A percentile compares a stretch with the other conserved stretches of the same genome.
phyloP scores from a whole-genome alignment of 306 rosid genomes.

The Mimosa bimucronata region DNA sequence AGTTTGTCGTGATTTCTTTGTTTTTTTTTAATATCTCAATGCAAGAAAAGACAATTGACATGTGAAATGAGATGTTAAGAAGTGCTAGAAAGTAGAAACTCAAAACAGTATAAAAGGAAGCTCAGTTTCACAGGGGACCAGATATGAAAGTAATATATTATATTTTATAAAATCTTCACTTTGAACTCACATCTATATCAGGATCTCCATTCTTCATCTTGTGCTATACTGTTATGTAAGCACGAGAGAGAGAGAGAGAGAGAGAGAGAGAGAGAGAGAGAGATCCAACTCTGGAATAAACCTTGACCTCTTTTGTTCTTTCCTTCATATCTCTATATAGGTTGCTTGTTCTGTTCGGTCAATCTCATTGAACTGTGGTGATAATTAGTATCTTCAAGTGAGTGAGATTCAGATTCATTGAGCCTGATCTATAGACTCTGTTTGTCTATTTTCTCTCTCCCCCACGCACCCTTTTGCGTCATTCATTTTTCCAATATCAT shows the following conservation, averaged over 20 bases:
- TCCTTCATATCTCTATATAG: background rate
- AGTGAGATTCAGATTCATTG: conserved; percentile 17
- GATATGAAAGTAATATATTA: background rate
- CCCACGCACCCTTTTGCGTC: background rate
- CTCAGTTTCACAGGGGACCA: background rate
- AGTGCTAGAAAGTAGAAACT: background rate
- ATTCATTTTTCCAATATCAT: background rate
- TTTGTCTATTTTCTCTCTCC: background rate
- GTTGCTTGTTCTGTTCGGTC: background rate
- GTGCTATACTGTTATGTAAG: background rate
- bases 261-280: background rate
- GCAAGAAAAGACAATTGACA: conserved; percentile 2
- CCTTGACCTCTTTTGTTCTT: background rate
- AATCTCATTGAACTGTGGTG: conserved; percentile 5
- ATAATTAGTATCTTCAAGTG: conserved; percentile 25
- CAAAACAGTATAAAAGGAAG: conserved; percentile 5
- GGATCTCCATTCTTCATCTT: background rate
- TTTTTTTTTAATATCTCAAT: conserved; percentile 12
- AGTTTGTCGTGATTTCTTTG: conserved; percentile 14
- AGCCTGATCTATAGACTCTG: background rate
- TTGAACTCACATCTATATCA: too few relatives aligned
- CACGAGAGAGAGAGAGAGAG: background rate
- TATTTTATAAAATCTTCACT: background rate
- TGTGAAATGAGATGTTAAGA: background rate
- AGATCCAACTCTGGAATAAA: background rate